Evolutionary conservation across 2,329 filamentous ascomycete species (phyloP).

Genomic region (Bipolaris zeicola): DNA sequence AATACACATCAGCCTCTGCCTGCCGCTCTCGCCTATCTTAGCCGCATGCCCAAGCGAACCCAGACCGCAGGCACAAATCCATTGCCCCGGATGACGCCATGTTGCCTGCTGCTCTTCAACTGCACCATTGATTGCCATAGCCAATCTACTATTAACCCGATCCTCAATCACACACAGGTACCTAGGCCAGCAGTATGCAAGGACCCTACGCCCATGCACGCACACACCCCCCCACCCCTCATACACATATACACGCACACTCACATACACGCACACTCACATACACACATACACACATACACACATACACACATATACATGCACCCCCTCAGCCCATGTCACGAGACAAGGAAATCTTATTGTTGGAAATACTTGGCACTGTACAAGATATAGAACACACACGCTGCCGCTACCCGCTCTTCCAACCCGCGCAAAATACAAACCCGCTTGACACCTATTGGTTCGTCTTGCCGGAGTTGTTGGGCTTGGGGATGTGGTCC

Average conservation of each 20-base stretch:
- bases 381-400: slow-evolving; percentile 49
- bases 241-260: too few relatives aligned
- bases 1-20: neutral
- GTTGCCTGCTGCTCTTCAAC: neutral
- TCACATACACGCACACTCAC: too few relatives aligned
- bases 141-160: neutral
- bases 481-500: slow-evolving; percentile 40
- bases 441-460: slow-evolving; percentile 28
- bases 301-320: neutral
- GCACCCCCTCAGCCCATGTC: neutral
- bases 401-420: slow-evolving; percentile 33
- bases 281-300: neutral
- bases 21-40: slow-evolving; percentile 17
- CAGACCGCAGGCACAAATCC: neutral
- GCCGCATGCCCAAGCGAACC: slow-evolving; percentile 13
- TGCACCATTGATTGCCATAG: neutral
- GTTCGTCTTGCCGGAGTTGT: slow-evolving; percentile 42
- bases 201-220: neutral
- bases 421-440: slow-evolving; percentile 27
- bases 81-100: neutral
- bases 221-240: neutral
- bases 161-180: neutral
- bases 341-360: slow-evolving; percentile 31
- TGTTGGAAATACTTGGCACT: slow-evolving; percentile 47
- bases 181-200: neutral